Evolutionary conservation across 305 asterid genomes (phyloP).

Genomic region (Fraxinus nigra): DNA sequence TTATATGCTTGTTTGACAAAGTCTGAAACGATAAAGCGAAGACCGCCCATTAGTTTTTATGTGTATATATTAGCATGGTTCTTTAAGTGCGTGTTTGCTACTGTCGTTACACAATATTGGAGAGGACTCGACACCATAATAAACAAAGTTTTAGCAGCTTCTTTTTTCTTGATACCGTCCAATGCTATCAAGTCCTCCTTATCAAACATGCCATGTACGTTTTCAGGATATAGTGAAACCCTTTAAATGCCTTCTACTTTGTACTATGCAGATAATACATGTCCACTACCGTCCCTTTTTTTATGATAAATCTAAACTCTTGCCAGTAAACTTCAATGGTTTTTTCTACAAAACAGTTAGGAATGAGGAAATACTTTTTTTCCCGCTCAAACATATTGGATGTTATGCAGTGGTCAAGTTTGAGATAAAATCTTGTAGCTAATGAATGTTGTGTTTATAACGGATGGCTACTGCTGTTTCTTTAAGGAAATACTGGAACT

Average conservation of each 20-base stretch:
- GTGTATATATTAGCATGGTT: neutral
- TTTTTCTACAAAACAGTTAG: neutral
- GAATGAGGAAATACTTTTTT: neutral
- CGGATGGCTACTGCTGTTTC: neutral
- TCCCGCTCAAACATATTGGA: neutral
- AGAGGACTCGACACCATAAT: neutral
- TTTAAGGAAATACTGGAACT: neutral
- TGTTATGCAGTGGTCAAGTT: slow-evolving; percentile 7
- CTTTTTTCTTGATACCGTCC: neutral
- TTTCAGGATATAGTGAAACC: slow-evolving; percentile 13
- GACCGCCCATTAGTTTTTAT: neutral
- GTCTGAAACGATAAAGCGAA: neutral
- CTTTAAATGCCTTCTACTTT: neutral
- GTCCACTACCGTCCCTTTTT: neutral
- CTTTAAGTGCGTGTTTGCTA: neutral
- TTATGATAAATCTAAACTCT: slow-evolving; percentile 4
- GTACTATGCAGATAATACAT: neutral
- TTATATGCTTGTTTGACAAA: neutral
- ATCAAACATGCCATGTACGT: neutral
- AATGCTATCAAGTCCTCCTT: neutral
- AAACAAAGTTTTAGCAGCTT: neutral
- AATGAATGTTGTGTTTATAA: neutral
- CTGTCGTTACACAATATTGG: neutral
- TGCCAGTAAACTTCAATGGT: neutral
- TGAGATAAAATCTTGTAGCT: neutral